phyloP scores from a whole-genome alignment of 2,329 filamentous ascomycete genomes.

The Cladosporium oxysporum region DNA sequence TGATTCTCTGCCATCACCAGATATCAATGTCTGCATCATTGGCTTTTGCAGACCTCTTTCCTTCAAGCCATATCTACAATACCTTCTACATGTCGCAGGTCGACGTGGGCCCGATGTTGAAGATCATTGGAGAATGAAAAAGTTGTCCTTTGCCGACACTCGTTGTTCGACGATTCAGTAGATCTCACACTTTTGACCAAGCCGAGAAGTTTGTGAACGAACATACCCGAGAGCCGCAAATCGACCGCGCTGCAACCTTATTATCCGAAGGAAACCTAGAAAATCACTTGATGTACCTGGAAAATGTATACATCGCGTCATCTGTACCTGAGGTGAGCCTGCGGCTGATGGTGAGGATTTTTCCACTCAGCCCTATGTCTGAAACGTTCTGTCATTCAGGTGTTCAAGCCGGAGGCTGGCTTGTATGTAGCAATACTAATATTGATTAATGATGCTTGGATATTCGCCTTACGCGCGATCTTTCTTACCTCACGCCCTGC shows the following conservation, averaged over 20 bases:
- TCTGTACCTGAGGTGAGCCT: neutral
- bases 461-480: neutral
- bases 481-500: neutral
- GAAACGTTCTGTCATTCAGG: neutral
- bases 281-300: neutral
- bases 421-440: neutral
- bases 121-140: neutral
- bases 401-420: neutral
- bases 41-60: too few relatives aligned
- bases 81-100: neutral
- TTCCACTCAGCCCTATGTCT: neutral
- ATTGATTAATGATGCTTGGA: neutral
- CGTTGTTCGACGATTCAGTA: neutral
- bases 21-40: too few relatives aligned
- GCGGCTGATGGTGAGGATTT: neutral
- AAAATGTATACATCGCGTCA: slow-evolving; percentile 3
- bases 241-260: neutral
- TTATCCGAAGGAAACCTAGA: neutral
- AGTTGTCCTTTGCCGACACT: neutral
- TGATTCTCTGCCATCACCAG: too few relatives aligned
- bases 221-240: neutral
- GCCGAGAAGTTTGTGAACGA: neutral
- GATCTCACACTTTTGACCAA: neutral
- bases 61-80: too few relatives aligned
- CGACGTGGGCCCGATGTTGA: neutral